Conservation (phyloP, 345 rosid species). For the Leavenworthia alabamica region DNA sequence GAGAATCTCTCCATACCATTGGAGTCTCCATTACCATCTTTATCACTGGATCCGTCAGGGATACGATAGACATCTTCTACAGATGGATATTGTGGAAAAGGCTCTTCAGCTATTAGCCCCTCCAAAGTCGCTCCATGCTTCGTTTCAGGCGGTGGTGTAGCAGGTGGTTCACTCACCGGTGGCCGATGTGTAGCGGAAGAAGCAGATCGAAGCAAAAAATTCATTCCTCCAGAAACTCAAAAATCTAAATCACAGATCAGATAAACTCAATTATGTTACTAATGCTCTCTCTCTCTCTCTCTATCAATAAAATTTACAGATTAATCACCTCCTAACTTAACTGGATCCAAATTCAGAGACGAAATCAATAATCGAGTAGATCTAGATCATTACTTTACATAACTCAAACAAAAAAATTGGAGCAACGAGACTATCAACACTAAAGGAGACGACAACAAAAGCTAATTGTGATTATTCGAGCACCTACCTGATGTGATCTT, state of each 20-base stretch:
- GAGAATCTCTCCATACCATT: constrained; percentile 43
- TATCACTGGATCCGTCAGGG: constrained; percentile 31
- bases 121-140: constrained; percentile 46
- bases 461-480: constrained; percentile 3
- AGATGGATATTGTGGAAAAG: constrained; percentile 43
- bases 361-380: constrained; percentile 2
- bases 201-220: constrained; percentile 72
- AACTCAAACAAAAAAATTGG: background rate
- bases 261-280: background rate
- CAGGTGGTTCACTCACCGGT: constrained; percentile 42
- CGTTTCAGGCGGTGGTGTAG: constrained; percentile 26
- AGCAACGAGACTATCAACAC: background rate
- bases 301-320: background rate
- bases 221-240: constrained; percentile 43
- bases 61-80: constrained; percentile 37
- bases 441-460: background rate
- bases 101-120: constrained; percentile 61
- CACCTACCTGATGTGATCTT: background rate
- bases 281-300: no score
- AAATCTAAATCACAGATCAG: constrained; percentile 21
- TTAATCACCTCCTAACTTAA: constrained; percentile 1
- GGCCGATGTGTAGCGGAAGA: constrained; percentile 41
- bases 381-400: constrained; percentile 13
- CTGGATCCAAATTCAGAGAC: constrained; percentile 1
- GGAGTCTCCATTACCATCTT: constrained; percentile 30